Evolutionary conservation across 2,329 filamentous ascomycete genomes (phyloP).

Genomic region (Xylariales sp.): DNA sequence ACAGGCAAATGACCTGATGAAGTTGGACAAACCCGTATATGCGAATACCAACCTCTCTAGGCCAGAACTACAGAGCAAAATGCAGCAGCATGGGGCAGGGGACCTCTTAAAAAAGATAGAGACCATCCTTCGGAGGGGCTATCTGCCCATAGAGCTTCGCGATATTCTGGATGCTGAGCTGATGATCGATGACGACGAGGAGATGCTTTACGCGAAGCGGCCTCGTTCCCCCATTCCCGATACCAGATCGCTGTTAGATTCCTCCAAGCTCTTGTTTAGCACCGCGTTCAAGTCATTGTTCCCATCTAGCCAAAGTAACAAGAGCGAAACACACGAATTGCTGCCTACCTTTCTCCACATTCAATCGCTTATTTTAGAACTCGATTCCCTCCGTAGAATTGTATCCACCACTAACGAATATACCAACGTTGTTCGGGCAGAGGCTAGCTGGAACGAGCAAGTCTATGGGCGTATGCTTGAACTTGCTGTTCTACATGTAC

Average conservation of each 20-base stretch:
- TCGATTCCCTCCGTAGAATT: not conserved
- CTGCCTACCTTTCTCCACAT: conserved; percentile 6
- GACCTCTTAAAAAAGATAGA: conserved; percentile 5
- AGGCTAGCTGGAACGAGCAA: conserved; percentile 23
- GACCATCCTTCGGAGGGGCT: conserved; percentile 8
- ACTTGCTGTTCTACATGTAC: not conserved
- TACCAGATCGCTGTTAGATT: not conserved
- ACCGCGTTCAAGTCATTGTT: conserved; percentile 6
- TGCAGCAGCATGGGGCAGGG: not conserved
- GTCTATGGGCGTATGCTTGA: conserved; percentile 25
- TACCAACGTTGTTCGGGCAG: not conserved
- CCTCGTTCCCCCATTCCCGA: not conserved
- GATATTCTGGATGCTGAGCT: conserved; percentile 12
- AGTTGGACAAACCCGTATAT: conserved; percentile 16
- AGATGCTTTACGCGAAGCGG: conserved; percentile 8
- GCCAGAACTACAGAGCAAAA: not conserved
- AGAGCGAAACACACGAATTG: conserved; percentile 7
- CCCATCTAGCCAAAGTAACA: not conserved
- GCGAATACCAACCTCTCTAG: not conserved
- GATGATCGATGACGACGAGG: conserved; percentile 9
- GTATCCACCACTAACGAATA: conserved; percentile 9
- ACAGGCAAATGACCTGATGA: conserved; percentile 6
- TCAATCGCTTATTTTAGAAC: conserved; percentile 18
- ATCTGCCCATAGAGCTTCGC: conserved; percentile 19
- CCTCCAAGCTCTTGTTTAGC: conserved; percentile 2